Evolutionary conservation across 2,329 filamentous ascomycete genomes (phyloP), one percentile per base, ranked within the genome.

Genomic region (Fusarium sp.): DNA sequence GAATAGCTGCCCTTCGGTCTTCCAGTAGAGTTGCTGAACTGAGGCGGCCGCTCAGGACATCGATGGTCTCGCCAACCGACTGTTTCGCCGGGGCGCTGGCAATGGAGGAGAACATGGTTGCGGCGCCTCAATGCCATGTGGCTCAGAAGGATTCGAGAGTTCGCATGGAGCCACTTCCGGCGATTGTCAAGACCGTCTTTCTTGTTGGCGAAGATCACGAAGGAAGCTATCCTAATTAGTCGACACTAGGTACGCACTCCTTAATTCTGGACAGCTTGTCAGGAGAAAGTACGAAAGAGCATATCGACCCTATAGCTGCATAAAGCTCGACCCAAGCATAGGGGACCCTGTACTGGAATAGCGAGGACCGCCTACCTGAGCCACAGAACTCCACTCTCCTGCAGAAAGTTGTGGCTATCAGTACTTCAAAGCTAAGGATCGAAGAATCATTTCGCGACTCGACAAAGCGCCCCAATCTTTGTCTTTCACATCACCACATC

Each of bases 1-100:
- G 88, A 48, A 99, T 97, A 45, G 96, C 95, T 58, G 94, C 95
- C 67, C 96, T 91, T 55, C 97, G 91, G 80, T 99, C 97, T 82
- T 99, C 96, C 40, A 99, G 88, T 17, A 99, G 87, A 2, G 94
- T 98, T 44, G 95, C 94, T 72, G 93, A 97, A 77, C 91, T 90
- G 39, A 99, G 88, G 58, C 96, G 92, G 75, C 91, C 91, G 81
- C 94, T 97, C 64, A 98, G 86, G 42, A 95, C 92, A 66, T 91
- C 92, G 79, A 99, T 99, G 42, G 96, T 98, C 78, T 97, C 94
- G 77, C 93, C 92, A 74, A 95, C 96, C 76, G 94, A 97, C 87
- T 99, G 96, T 86, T 97, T 96, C 78, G 94, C 94, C 74, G 96
- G 96, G 77, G 94, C 92, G 63, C 86, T 83, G 63, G 88, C 82